A percentile compares a stretch with the other conserved stretches of the same genome.
Conservation (phyloP, 768 basidiomycete genomes). For the Auricularia cornea region DNA sequence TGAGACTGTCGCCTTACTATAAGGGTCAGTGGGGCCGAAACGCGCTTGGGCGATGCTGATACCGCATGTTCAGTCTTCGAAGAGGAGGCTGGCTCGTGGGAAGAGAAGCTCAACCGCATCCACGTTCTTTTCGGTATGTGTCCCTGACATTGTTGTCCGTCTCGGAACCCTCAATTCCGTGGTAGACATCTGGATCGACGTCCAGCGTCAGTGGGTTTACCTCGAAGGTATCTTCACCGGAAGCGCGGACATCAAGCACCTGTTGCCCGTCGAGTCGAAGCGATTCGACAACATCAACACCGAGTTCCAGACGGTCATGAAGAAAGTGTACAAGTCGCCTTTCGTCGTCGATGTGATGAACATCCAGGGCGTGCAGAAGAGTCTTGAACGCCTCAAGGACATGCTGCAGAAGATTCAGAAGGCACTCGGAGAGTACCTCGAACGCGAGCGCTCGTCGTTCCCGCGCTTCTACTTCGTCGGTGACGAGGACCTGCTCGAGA, state of each 20-base stretch:
- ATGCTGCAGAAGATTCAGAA: slow-evolving; percentile 98
- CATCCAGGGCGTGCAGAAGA: slow-evolving; percentile 94
- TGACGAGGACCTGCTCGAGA: slow-evolving; percentile 96
- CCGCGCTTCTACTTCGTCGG: slow-evolving; percentile 99
- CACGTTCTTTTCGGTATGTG: slow-evolving; percentile 87
- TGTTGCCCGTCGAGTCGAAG: slow-evolving; percentile 93
- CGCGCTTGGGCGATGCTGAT: slow-evolving; percentile 1
- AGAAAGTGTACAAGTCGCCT: slow-evolving; percentile 98
- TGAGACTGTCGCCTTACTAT: slow-evolving; percentile 98
- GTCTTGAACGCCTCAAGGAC: slow-evolving; percentile 91
- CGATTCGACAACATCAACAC: slow-evolving; percentile 98
- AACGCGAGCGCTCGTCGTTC: slow-evolving; percentile 94
- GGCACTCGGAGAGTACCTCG: slow-evolving; percentile 96
- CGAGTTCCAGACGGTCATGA: slow-evolving; percentile 97
- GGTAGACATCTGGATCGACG: slow-evolving; percentile 96
- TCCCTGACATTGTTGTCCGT: not conserved
- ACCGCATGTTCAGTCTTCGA: slow-evolving; percentile 59
- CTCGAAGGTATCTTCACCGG: slow-evolving; percentile 99
- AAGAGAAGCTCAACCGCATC: slow-evolving; percentile 92
- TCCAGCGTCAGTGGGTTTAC: slow-evolving; percentile 99
- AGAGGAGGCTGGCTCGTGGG: slow-evolving; percentile 90
- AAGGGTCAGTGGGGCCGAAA: slow-evolving; percentile 50
- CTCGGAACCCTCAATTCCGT: slow-evolving; percentile 8
- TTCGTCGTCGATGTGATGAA: slow-evolving; percentile 96
- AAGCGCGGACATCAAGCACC: slow-evolving; percentile 98